Percentiles rank a stretch among this genome's conserved stretches.
Conservation (phyloP, 2,329 filamentous ascomycete species). For the Berkeleyomyces rouxiae region DNA sequence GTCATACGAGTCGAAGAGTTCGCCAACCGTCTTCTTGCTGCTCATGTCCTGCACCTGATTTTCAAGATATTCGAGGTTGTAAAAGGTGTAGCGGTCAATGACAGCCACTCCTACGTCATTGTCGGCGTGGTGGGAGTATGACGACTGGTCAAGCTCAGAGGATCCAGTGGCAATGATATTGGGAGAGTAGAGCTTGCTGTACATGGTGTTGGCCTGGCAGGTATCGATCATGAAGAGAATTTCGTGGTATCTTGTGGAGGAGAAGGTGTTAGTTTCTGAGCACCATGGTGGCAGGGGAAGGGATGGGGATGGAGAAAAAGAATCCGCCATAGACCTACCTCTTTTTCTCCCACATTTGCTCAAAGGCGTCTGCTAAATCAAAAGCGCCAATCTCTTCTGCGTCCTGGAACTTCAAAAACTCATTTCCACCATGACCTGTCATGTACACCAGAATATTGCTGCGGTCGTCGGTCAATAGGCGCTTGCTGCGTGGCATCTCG, state of each 20-base stretch:
- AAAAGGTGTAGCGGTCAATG: conserved; percentile 97
- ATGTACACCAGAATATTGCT: conserved; percentile 98
- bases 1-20: conserved; percentile 92
- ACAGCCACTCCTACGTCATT: conserved; percentile 96
- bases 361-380: conserved; percentile 90
- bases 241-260: conserved; percentile 59
- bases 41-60: conserved; percentile 71
- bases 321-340: conserved; percentile 32
- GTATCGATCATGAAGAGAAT: conserved; percentile 99
- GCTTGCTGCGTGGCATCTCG: conserved; percentile 88
- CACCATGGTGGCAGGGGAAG: neutral
- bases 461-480: conserved; percentile 81
- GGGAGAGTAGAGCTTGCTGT: conserved; percentile 91
- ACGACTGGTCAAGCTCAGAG: conserved; percentile 86
- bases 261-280: neutral
- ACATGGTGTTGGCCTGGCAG: conserved; percentile 99
- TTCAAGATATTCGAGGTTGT: conserved; percentile 93
- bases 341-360: conserved; percentile 99
- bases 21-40: conserved; percentile 77
- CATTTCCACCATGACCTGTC: conserved; percentile 95
- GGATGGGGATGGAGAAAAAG: neutral
- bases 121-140: conserved; percentile 94
- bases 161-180: conserved; percentile 98
- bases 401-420: conserved; percentile 97
- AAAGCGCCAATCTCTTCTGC: conserved; percentile 94